These are phyloP conservation scores for Avena atlantica DNA, from an alignment of 176 grass and related monocot genomes.

Conservation along the genomic window DNA sequence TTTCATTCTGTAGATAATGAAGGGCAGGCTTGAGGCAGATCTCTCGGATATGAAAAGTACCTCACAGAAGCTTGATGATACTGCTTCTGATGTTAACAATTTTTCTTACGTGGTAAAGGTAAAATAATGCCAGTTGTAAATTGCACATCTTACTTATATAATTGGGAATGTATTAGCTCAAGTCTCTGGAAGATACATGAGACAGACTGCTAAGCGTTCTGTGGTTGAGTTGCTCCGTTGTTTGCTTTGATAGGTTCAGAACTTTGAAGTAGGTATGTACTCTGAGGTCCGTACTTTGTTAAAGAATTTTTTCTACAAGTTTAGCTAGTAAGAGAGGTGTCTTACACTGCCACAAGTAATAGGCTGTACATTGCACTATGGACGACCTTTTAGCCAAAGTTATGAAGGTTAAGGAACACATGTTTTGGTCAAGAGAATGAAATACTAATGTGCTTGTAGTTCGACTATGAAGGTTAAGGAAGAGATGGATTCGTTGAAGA, in stretches of 20 bases:
- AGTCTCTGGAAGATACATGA: slow-evolving; percentile 16
- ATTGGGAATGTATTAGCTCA: slow-evolving; percentile 13
- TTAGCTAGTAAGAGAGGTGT: slow-evolving; percentile 32
- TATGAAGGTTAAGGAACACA: not conserved
- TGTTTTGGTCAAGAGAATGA: slow-evolving; percentile 21
- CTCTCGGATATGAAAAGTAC: slow-evolving; percentile 40
- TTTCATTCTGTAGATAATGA: slow-evolving; percentile 64
- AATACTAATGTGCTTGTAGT: slow-evolving; percentile 58
- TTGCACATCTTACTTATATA: not conserved
- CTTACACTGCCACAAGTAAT: slow-evolving; percentile 7
- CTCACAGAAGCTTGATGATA: slow-evolving; percentile 47
- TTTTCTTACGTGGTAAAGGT: slow-evolving; percentile 51
- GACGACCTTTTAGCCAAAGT: slow-evolving; percentile 26
- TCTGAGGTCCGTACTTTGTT: slow-evolving; percentile 10
- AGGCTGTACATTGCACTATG: slow-evolving; percentile 17
- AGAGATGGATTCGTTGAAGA: slow-evolving; percentile 74
- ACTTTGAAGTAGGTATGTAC: slow-evolving; percentile 18
- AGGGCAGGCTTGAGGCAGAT: slow-evolving; percentile 67
- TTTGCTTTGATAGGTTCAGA: slow-evolving; percentile 16
- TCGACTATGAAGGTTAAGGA: slow-evolving; percentile 73
- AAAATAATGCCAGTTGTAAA: slow-evolving; percentile 28
- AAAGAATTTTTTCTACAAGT: slow-evolving; percentile 12
- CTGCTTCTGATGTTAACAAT: slow-evolving; percentile 41
- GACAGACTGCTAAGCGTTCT: slow-evolving; percentile 1
- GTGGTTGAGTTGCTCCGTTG: not conserved